Evolutionary conservation across 2,329 filamentous ascomycete species (phyloP).

Genomic region (Lomentospora prolificans): DNA sequence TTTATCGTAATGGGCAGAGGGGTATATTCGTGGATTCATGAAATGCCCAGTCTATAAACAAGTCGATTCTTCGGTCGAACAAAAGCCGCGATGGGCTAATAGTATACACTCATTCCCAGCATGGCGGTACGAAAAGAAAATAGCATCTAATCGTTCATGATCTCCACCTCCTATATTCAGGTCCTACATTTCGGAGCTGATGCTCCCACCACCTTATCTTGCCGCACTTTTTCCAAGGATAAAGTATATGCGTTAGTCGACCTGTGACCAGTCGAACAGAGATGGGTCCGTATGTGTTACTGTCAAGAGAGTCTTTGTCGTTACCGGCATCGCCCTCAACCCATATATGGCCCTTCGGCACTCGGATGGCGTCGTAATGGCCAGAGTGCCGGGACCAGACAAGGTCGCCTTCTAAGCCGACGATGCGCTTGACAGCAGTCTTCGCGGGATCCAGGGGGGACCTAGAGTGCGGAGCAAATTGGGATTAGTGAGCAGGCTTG

Average conservation of each 20-base stretch:
- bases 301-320: slow-evolving; percentile 46
- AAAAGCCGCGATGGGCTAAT: too few species aligned
- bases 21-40: too few species aligned
- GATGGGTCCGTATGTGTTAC: slow-evolving; percentile 82
- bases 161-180: slow-evolving; percentile 1
- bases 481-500: neutral
- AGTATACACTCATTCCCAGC: too few species aligned
- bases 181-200: slow-evolving; percentile 17
- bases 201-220: slow-evolving; percentile 49
- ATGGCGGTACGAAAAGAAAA: neutral
- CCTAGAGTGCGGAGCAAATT: slow-evolving; percentile 28
- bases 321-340: slow-evolving; percentile 69
- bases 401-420: slow-evolving; percentile 71
- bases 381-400: slow-evolving; percentile 57
- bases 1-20: too few species aligned
- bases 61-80: too few species aligned
- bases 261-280: slow-evolving; percentile 67
- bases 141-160: neutral
- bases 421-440: slow-evolving; percentile 69
- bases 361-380: slow-evolving; percentile 42
- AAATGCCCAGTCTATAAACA: neutral
- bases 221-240: slow-evolving; percentile 53
- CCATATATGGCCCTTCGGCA: slow-evolving; percentile 86
- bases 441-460: slow-evolving; percentile 62
- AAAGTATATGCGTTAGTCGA: slow-evolving; percentile 61